phyloP scores from a whole-genome alignment of 805 yeast species.

The Ogataea methylovora region DNA sequence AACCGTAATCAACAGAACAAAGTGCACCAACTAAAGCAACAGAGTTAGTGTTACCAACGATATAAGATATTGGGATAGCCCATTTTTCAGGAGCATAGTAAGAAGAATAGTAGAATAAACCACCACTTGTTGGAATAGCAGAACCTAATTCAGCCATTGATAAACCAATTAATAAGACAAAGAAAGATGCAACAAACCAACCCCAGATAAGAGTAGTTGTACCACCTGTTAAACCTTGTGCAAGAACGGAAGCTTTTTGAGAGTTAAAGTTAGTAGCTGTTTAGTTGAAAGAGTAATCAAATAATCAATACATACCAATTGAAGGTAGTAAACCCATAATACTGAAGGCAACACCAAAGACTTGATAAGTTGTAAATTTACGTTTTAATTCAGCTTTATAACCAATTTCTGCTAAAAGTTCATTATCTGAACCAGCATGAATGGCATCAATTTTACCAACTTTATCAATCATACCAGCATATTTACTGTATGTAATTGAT shows the following conservation, averaged over 20 bases:
- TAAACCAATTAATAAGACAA: constrained; percentile 46
- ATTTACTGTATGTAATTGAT: constrained; percentile 10
- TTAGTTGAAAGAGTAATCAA: no score
- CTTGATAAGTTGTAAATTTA: constrained; percentile 42
- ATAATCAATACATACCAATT: no score
- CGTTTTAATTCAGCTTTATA: constrained; percentile 51
- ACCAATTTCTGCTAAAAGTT: constrained; percentile 41
- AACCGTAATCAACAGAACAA: constrained; percentile 35
- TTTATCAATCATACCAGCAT: constrained; percentile 5
- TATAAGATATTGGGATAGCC: constrained; percentile 28
- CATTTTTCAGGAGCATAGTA: constrained; percentile 30
- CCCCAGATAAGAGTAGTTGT: constrained; percentile 50
- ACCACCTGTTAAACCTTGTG: constrained; percentile 39
- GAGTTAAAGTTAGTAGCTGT: no score
- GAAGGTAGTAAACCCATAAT: constrained; percentile 53
- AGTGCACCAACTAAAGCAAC: constrained; percentile 34
- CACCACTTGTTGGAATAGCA: constrained; percentile 66
- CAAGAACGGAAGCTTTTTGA: constrained; percentile 25
- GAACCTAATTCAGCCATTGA: constrained; percentile 58
- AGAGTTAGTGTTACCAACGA: constrained; percentile 35
- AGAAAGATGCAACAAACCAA: constrained; percentile 39
- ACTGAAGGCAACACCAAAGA: constrained; percentile 48
- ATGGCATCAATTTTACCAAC: constrained; percentile 20
- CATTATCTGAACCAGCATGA: constrained; percentile 20
- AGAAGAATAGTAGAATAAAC: constrained; percentile 57